Conservation (phyloP, 208 protist species). For the Phytomonas sp. region DNA sequence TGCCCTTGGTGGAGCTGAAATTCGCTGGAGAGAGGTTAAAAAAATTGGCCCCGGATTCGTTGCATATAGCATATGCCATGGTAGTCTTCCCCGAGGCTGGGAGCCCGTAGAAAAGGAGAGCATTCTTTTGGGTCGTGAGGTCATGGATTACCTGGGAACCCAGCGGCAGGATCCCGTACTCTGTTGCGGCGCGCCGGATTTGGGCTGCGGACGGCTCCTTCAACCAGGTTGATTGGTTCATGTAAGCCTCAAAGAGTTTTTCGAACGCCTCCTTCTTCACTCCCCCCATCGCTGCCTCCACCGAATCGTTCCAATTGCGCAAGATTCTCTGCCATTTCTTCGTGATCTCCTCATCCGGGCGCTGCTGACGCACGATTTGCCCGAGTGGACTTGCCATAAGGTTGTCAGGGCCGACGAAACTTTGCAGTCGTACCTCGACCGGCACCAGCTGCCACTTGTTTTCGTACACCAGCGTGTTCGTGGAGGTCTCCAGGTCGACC, state of each 20-base stretch:
- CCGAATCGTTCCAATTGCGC: constrained; percentile 63
- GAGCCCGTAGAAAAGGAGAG: constrained; percentile 85
- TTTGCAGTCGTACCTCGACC: constrained; percentile 25
- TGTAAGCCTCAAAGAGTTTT: constrained; percentile 58
- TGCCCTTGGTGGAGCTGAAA: constrained; percentile 56
- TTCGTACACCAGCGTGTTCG: constrained; percentile 71
- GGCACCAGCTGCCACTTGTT: constrained; percentile 79
- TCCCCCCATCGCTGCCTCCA: constrained; percentile 47
- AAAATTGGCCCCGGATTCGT: constrained; percentile 83
- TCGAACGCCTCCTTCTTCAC: constrained; percentile 79
- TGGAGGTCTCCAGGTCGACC: constrained; percentile 70
- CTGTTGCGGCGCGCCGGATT: constrained; percentile 56
- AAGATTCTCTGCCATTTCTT: constrained; percentile 87
- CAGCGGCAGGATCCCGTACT: constrained; percentile 85
- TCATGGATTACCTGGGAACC: constrained; percentile 88
- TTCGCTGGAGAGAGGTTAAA: constrained; percentile 90
- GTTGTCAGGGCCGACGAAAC: constrained; percentile 63
- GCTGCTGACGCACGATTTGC: constrained; percentile 28
- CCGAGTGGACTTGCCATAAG: constrained; percentile 53
- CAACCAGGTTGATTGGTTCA: constrained; percentile 33
- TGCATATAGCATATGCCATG: constrained; percentile 76
- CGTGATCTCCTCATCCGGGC: constrained; percentile 66
- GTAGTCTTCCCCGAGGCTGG: constrained; percentile 87
- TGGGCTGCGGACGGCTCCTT: constrained; percentile 73
- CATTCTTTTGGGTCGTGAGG: constrained; percentile 48